A percentile compares a stretch with the other conserved stretches of the same genome.
phyloP scores from a whole-genome alignment of 2,329 filamentous ascomycete genomes.

The Arthrinium phaeospermum region DNA sequence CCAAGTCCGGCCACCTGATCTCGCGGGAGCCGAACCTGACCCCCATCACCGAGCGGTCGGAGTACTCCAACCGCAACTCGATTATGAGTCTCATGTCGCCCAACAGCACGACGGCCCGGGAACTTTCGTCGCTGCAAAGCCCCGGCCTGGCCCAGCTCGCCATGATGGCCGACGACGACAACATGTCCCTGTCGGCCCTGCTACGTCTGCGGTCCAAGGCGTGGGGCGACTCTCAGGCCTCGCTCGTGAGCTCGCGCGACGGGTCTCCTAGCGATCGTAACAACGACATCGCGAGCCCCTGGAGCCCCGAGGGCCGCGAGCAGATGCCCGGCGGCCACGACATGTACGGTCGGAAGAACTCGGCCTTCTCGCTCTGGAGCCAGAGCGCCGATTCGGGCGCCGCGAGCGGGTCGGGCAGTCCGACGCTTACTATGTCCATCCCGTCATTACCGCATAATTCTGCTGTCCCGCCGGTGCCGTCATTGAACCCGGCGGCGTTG shows the following conservation, averaged over 20 bases:
- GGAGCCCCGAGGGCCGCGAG: conserved; percentile 36
- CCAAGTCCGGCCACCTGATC: conserved; percentile 73
- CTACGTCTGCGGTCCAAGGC: conserved; percentile 75
- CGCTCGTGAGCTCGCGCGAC: conserved; percentile 64
- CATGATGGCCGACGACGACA: conserved; percentile 67
- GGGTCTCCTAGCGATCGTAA: conserved; percentile 45
- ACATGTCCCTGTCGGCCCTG: conserved; percentile 76
- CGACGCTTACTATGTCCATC: conserved; percentile 53
- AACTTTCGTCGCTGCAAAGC: conserved; percentile 59
- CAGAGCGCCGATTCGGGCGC: conserved; percentile 50
- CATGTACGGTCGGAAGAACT: conserved; percentile 53
- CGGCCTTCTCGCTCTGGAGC: conserved; percentile 54
- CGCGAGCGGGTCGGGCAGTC: conserved; percentile 54
- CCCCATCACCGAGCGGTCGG: conserved; percentile 93
- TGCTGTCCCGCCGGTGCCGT: conserved; percentile 29
- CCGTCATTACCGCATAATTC: conserved; percentile 34
- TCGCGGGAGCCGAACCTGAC: conserved; percentile 91
- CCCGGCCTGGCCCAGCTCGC: conserved; percentile 81
- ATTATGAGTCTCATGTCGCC: conserved; percentile 74
- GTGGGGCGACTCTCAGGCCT: conserved; percentile 82
- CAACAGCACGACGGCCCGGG: conserved; percentile 51
- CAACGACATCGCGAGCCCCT: conserved; percentile 50
- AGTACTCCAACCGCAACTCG: conserved; percentile 94
- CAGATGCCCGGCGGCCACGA: conserved; percentile 25
- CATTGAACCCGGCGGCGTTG: conserved; percentile 25